Conservation (phyloP, 2,329 filamentous ascomycete genomes). For the Ambrosiella xylebori region DNA sequence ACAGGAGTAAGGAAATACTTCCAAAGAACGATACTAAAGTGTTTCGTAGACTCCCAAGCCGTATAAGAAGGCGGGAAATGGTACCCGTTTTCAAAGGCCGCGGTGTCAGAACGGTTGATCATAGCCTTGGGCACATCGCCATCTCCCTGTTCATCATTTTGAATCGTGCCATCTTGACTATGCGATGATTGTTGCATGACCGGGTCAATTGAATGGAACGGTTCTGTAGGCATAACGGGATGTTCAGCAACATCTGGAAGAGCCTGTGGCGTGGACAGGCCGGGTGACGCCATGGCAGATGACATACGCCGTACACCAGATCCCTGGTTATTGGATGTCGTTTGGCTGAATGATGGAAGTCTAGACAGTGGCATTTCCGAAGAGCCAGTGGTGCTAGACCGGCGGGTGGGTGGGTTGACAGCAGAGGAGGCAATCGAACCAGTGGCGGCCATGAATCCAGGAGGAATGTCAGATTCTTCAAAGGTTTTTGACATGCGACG, state of each 20-base stretch:
- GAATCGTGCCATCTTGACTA: neutral
- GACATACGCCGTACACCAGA: constrained; percentile 1
- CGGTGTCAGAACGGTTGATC: constrained; percentile 16
- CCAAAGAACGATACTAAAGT: constrained; percentile 46
- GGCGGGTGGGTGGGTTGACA: constrained; percentile 10
- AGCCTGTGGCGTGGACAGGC: neutral
- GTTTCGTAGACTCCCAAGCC: constrained; percentile 39
- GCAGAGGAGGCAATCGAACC: constrained; percentile 28
- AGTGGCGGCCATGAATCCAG: constrained; percentile 31
- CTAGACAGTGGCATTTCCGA: constrained; percentile 1
- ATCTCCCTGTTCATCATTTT: neutral
- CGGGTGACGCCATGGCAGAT: neutral
- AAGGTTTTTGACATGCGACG: constrained; percentile 24
- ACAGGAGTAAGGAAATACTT: constrained; percentile 57
- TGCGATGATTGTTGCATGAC: neutral
- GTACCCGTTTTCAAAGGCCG: constrained; percentile 43
- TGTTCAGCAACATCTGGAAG: constrained; percentile 10
- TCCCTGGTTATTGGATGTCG: neutral
- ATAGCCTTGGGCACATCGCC: neutral
- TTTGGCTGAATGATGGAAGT: constrained; percentile 5
- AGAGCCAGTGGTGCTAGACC: constrained; percentile 12
- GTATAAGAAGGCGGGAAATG: constrained; percentile 46
- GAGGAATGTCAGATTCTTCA: constrained; percentile 28
- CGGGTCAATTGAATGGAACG: neutral
- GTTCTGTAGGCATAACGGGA: neutral